Evolutionary conservation across 2,329 filamentous ascomycete genomes (phyloP).

Genomic region (Trichoderma sp.): DNA sequence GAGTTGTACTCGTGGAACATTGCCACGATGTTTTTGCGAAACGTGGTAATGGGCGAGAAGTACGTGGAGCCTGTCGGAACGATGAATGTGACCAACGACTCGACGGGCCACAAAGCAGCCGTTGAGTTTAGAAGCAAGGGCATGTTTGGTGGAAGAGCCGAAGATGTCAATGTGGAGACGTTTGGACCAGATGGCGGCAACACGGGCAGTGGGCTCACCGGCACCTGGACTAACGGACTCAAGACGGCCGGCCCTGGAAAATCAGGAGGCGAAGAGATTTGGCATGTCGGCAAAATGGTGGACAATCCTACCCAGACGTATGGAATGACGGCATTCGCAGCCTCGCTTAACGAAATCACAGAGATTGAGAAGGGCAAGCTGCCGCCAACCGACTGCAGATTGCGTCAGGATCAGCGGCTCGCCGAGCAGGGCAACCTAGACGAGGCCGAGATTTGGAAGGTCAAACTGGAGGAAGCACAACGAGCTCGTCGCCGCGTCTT

Average conservation of each 20-base stretch:
- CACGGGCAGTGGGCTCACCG: conserved; percentile 65
- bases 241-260: conserved; percentile 63
- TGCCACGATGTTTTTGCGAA: conserved; percentile 87
- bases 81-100: conserved; percentile 84
- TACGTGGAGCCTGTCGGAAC: conserved; percentile 93
- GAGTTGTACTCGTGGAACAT: conserved; percentile 87
- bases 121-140: conserved; percentile 91
- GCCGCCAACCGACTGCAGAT: conserved; percentile 75
- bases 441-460: conserved; percentile 78
- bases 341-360: conserved; percentile 83
- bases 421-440: conserved; percentile 81
- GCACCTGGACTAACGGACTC: conserved; percentile 81
- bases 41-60: conserved; percentile 97
- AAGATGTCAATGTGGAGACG: conserved; percentile 79
- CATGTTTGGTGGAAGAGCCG: conserved; percentile 93
- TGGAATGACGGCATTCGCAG: conserved; percentile 84
- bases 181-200: conserved; percentile 64
- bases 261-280: conserved; percentile 64
- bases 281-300: conserved; percentile 75
- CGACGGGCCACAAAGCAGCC: conserved; percentile 76
- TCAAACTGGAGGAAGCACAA: conserved; percentile 81
- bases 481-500: conserved; percentile 68
- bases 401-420: conserved; percentile 84
- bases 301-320: conserved; percentile 77
- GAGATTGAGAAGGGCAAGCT: conserved; percentile 70